phyloP scores from a whole-genome alignment of 441 rosid genomes.

The Populus hybrid region DNA sequence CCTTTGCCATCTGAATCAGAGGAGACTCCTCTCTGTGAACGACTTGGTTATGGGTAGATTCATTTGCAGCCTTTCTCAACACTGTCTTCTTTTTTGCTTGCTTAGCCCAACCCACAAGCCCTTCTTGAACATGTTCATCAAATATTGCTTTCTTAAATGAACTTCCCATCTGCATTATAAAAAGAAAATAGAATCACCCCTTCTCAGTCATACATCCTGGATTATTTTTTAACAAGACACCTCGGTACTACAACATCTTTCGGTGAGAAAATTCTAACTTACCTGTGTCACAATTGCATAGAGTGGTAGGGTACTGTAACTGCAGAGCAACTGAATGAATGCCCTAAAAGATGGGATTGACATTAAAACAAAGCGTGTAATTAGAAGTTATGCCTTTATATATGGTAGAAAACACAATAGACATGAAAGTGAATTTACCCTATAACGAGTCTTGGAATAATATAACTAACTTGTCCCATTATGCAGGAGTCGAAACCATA shows the following conservation, averaged over 20 bases:
- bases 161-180: slow-evolving; percentile 73
- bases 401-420: background rate
- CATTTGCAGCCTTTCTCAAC: slow-evolving; percentile 32
- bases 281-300: slow-evolving; percentile 93
- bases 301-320: slow-evolving; percentile 91
- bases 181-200: slow-evolving; percentile 1
- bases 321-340: slow-evolving; percentile 76
- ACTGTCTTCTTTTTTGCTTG: slow-evolving; percentile 48
- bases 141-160: slow-evolving; percentile 73
- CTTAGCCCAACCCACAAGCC: slow-evolving; percentile 60
- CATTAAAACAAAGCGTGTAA: background rate
- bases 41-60: slow-evolving; percentile 19
- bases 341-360: slow-evolving; percentile 33
- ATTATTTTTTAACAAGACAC: background rate
- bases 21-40: slow-evolving; percentile 19
- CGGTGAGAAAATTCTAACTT: background rate
- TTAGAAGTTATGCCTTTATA: background rate
- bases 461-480: slow-evolving; percentile 63
- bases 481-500: slow-evolving; percentile 83
- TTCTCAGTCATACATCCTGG: background rate
- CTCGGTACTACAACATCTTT: background rate
- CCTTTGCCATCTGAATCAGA: slow-evolving; percentile 15
- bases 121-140: slow-evolving; percentile 56
- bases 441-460: slow-evolving; percentile 71
- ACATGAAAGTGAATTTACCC: slow-evolving; percentile 45